Percentiles rank a stretch among this genome's conserved stretches.
phyloP scores from a whole-genome alignment of 768 basidiomycete genomes.

The Lentinula raphanica region DNA sequence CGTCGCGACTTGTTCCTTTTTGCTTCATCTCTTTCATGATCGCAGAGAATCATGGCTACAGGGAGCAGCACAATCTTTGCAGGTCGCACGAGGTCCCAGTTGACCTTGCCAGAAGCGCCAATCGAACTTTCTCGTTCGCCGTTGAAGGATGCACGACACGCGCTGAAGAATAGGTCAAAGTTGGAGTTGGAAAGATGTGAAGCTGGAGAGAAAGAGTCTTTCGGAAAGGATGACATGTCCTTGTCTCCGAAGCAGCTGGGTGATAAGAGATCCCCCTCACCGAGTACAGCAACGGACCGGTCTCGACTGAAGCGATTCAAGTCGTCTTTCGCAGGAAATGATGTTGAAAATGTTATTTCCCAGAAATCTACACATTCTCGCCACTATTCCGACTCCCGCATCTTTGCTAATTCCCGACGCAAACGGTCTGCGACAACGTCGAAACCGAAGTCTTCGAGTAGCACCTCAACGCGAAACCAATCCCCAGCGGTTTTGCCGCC shows the following conservation, averaged over 20 bases:
- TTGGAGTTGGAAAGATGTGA: not conserved
- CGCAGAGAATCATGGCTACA: not conserved
- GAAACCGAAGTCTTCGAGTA: conserved; percentile 4
- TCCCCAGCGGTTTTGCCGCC: not conserved
- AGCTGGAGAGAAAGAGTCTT: not conserved
- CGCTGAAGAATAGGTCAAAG: not conserved
- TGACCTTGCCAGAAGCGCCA: not conserved
- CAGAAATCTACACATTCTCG: not conserved
- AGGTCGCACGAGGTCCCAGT: not conserved
- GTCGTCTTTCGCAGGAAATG: not conserved
- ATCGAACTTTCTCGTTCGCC: conserved; percentile 3
- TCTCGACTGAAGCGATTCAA: conserved; percentile 1
- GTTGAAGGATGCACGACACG: conserved; percentile 4
- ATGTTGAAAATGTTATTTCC: not conserved
- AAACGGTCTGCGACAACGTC: not conserved
- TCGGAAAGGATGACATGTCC: not conserved
- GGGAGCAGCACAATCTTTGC: not conserved
- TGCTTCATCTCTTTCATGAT: conserved; percentile 5
- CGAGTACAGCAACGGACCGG: not conserved
- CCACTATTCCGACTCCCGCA: conserved; percentile 1
- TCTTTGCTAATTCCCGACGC: not conserved
- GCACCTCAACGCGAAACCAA: not conserved
- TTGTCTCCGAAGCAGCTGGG: not conserved
- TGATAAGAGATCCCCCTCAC: conserved; percentile 7
- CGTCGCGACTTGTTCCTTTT: not conserved